phyloP scores from a whole-genome alignment of 768 basidiomycete species.

The Cystobasidiopsis lactophilus region DNA sequence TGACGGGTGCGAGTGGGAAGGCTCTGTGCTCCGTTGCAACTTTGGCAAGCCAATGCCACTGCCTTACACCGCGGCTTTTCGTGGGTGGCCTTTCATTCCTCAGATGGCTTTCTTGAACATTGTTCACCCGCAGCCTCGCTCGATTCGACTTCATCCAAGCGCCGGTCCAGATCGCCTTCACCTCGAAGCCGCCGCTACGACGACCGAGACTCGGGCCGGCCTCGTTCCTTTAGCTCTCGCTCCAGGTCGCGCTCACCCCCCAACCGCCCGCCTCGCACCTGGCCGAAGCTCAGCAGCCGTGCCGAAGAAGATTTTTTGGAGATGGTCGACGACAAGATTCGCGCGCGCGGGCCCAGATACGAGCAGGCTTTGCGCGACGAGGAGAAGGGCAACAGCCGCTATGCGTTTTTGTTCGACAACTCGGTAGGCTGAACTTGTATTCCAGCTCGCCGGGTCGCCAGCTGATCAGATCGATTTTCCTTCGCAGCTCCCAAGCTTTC shows the following conservation, averaged over 20 bases:
- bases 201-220: not conserved
- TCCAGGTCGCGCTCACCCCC: constrained; percentile 23
- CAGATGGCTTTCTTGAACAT: not conserved
- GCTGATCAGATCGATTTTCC: not conserved
- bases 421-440: constrained; percentile 20
- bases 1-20: constrained; percentile 90
- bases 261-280: constrained; percentile 23
- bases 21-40: constrained; percentile 61
- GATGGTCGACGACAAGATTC: constrained; percentile 65
- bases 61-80: constrained; percentile 45
- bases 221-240: constrained; percentile 16
- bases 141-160: no score
- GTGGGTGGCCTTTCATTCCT: constrained; percentile 29
- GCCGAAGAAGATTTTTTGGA: constrained; percentile 69
- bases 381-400: constrained; percentile 87
- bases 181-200: not conserved
- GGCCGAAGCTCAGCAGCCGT: constrained; percentile 30
- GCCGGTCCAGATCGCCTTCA: not conserved
- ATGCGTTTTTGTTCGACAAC: constrained; percentile 56
- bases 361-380: constrained; percentile 93
- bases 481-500: constrained; percentile 26
- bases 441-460: not conserved
- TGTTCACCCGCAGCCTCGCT: no score
- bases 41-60: constrained; percentile 96
- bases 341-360: constrained; percentile 58